Evolutionary conservation across 1,284 basidiomycete genomes (phyloP).

Genomic region (Schizophyllum amplum): DNA sequence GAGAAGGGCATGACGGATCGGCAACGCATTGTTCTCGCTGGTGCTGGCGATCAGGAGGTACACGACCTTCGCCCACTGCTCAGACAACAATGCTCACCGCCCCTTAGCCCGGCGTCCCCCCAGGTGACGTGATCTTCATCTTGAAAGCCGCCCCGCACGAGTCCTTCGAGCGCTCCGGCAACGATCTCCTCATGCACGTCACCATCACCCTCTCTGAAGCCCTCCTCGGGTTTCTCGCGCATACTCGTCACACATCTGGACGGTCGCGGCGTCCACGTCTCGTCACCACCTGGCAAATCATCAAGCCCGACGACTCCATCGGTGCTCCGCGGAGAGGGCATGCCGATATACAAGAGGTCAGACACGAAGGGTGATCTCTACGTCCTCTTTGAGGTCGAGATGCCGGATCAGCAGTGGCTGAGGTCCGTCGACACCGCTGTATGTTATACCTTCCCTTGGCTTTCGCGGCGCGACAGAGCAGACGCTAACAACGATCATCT

Average conservation of each 20-base stretch:
- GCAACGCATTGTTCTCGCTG: slow-evolving; percentile 80
- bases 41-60: slow-evolving; percentile 89
- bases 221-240: slow-evolving; percentile 81
- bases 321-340: slow-evolving; percentile 77
- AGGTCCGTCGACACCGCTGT: slow-evolving; percentile 51
- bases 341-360: slow-evolving; percentile 67
- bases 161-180: slow-evolving; percentile 75
- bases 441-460: slow-evolving; percentile 12
- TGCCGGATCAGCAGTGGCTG: slow-evolving; percentile 71
- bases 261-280: slow-evolving; percentile 75
- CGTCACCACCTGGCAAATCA: slow-evolving; percentile 69
- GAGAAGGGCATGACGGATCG: slow-evolving; percentile 86
- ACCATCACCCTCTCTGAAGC: slow-evolving; percentile 89
- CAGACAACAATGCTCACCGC: too few species aligned
- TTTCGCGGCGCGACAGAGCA: too few species aligned
- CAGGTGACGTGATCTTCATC: slow-evolving; percentile 86
- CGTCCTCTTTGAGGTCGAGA: slow-evolving; percentile 77
- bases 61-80: too few species aligned
- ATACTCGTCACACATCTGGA: slow-evolving; percentile 86
- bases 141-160: slow-evolving; percentile 64
- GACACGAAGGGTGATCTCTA: slow-evolving; percentile 76
- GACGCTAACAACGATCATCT: neutral
- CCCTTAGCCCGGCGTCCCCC: slow-evolving; percentile 74
- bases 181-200: slow-evolving; percentile 69
- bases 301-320: slow-evolving; percentile 68